phyloP scores from a whole-genome alignment of 140 eudicot genomes.

The Flaveria floridana region DNA sequence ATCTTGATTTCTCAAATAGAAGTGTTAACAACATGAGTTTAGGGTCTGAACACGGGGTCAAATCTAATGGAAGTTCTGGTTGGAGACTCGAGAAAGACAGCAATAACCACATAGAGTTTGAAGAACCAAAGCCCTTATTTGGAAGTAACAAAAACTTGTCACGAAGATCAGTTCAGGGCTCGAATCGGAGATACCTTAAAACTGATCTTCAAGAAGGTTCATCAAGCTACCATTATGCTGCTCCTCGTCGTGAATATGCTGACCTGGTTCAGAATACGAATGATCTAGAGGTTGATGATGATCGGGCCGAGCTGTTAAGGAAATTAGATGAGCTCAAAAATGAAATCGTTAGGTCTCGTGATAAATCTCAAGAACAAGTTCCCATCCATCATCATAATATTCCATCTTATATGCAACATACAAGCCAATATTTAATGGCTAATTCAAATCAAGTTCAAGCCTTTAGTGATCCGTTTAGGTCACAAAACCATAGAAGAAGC shows the following conservation, averaged over 20 bases:
- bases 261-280: conserved; percentile 35
- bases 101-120: conserved; percentile 37
- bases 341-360: conserved; percentile 67
- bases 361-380: conserved; percentile 53
- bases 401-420: conserved; percentile 43
- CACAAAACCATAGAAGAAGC: conserved; percentile 50
- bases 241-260: conserved; percentile 32
- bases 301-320: conserved; percentile 67
- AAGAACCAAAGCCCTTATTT: conserved; percentile 34
- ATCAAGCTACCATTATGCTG: conserved; percentile 34
- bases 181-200: conserved; percentile 42
- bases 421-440: conserved; percentile 46
- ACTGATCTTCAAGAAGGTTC: conserved; percentile 49
- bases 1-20: conserved; percentile 38
- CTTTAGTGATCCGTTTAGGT: conserved; percentile 52
- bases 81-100: conserved; percentile 35
- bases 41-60: conserved; percentile 49
- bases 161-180: conserved; percentile 38
- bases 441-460: conserved; percentile 47
- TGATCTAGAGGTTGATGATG: conserved; percentile 48
- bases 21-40: conserved; percentile 44
- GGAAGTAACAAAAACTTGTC: conserved; percentile 38
- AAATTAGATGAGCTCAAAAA: conserved; percentile 82
- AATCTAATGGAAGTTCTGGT: conserved; percentile 50
- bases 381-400: conserved; percentile 42